Percentiles rank a stretch among this genome's conserved stretches.
Evolutionary conservation across 1,139 yeast genomes (phyloP).

Genomic region (Lodderomyces metapsilosis): DNA sequence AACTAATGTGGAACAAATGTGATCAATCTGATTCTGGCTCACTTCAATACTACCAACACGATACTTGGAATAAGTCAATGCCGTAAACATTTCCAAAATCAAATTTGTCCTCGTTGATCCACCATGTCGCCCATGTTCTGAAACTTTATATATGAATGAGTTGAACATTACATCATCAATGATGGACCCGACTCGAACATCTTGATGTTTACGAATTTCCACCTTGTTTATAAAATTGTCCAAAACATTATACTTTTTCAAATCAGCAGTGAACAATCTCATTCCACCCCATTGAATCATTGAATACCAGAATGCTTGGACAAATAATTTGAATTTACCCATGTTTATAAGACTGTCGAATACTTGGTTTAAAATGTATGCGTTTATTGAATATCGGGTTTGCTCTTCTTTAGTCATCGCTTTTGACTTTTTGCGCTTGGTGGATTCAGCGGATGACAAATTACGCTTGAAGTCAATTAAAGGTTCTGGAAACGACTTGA

Average conservation of each 20-base stretch:
- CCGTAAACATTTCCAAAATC: conserved; percentile 24
- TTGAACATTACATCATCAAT: conserved; percentile 20
- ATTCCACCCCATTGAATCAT: conserved; percentile 33
- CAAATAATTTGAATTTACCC: conserved; percentile 33
- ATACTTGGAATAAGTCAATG: conserved; percentile 20
- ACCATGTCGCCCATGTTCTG: conserved; percentile 21
- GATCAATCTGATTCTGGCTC: conserved; percentile 26
- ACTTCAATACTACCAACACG: conserved; percentile 19
- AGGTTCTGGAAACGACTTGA: conserved; percentile 23
- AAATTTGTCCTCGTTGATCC: conserved; percentile 21
- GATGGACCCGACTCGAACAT: conserved; percentile 3
- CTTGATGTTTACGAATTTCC: background rate
- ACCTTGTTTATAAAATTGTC: conserved; percentile 6
- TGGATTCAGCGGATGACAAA: conserved; percentile 9
- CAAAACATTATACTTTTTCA: conserved; percentile 12
- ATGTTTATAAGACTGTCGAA: conserved; percentile 34
- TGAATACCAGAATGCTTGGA: conserved; percentile 29
- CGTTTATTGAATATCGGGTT: conserved; percentile 20
- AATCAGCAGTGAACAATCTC: conserved; percentile 10
- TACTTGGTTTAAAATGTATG: conserved; percentile 29
- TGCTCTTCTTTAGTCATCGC: background rate
- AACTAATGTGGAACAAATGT: conserved; percentile 30
- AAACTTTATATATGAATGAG: conserved; percentile 33
- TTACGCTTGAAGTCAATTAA: conserved; percentile 33
- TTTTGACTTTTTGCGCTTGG: conserved; percentile 1